Base-by-base conservation (phyloP, 768 basidiomycete species). In the Tylopilus subfusipes region DNA sequence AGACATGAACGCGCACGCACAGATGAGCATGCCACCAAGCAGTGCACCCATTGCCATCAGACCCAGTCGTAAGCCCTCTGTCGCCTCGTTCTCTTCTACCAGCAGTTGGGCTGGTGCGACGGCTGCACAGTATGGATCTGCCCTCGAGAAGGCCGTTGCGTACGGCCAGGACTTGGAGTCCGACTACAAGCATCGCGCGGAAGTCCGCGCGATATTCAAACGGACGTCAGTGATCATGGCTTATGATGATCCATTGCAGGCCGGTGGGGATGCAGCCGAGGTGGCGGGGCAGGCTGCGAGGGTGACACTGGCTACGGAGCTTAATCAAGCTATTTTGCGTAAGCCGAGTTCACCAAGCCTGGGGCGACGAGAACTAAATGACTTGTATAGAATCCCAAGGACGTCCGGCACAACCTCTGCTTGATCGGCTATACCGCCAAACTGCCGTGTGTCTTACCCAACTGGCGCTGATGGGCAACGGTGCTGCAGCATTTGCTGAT, bases 291-390 rank as follows among this genome's bases (percentile, higher is more conserved):
- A 84, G 55, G 81, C 79, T 40, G 83, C 88, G 29, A 76, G 88
- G 55, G 75, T 81, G 50, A 68, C 76, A 33, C 76, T 93, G 52
- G 86, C 88, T 27, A 84, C 82, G 54, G 89, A 91, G 71, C 68
- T 93, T 36, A 93, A 94, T 62, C 79, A 84, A 67, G 89, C 85
- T 38, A 91, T 95, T 53, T 74, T 94, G 50, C 87, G 92, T 93
- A 62, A 60, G 84, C 72, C 42, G 42, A 45, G 33, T 36, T 47
- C 40, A 16, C 50, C 7, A 21, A 49, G 18, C 48, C 40, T 27
- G 14, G n/a, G 25, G 4, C 2, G 33, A 31, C 27, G 53, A 25
- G 42, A 52, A 34, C 55, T 62, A 42, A n/a, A 58, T 31, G 10
- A 6, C 24, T 27, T 38, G 49, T 25, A 12, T 56, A 94, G 91